These are phyloP conservation scores for Ophiostoma perfectum DNA, from an alignment of 2,329 filamentous ascomycete genomes.

Conservation along the genomic window DNA sequence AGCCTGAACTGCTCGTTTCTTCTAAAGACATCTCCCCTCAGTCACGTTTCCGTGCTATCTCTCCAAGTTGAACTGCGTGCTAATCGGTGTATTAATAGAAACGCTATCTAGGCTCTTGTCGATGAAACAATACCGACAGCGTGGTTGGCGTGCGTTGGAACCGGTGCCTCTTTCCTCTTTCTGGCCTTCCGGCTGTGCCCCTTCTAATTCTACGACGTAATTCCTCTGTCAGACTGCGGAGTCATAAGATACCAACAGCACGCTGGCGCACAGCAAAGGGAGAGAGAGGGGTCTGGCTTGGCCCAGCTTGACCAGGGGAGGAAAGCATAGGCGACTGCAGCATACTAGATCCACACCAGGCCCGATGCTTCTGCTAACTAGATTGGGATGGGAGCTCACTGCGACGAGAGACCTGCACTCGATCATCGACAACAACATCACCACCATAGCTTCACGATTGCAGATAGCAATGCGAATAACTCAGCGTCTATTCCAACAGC, in stretches of 20 bases:
- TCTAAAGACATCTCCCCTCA: no score
- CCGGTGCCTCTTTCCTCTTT: not conserved
- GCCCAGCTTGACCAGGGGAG: not conserved
- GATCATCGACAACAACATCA: no score
- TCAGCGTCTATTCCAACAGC: slow-evolving; percentile 41
- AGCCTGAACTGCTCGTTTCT: no score
- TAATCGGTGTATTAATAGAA: no score
- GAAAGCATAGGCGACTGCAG: not conserved
- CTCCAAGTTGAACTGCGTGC: no score
- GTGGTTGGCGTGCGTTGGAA: not conserved
- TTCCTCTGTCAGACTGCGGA: no score
- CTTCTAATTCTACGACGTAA: no score
- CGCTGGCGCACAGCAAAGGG: not conserved
- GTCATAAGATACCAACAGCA: no score
- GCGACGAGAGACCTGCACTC: not conserved
- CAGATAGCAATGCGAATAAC: slow-evolving; percentile 46
- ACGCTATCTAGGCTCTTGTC: no score
- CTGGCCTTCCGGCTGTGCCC: not conserved
- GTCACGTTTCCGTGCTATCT: no score
- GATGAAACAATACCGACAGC: not conserved
- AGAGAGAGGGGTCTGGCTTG: not conserved
- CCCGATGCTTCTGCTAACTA: not conserved
- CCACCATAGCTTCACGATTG: no score
- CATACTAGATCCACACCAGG: not conserved
- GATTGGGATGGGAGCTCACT: not conserved